These are phyloP conservation scores for Hemisphaericaspora subhashii DNA, from an alignment of 1,139 yeast species.

Conservation along the genomic window DNA sequence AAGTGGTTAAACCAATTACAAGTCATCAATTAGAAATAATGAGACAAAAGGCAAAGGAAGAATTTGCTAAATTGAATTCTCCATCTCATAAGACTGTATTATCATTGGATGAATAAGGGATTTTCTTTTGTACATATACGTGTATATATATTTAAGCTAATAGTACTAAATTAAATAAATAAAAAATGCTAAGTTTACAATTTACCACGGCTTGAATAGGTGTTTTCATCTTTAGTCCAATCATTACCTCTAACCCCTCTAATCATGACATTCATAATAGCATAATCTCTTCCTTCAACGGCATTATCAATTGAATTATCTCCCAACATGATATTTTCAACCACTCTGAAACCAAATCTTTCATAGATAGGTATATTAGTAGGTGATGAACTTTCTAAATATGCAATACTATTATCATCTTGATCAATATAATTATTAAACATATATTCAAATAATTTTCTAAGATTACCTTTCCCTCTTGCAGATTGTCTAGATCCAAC, in stretches of 20 bases:
- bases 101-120: slow-evolving; percentile 54
- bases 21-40: slow-evolving; percentile 54
- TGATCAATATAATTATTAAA: slow-evolving; percentile 52
- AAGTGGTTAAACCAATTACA: slow-evolving; percentile 72
- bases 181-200: too few relatives aligned
- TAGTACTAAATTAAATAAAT: too few relatives aligned
- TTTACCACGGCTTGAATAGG: slow-evolving; percentile 15
- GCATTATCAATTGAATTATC: slow-evolving; percentile 28
- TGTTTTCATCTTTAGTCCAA: slow-evolving; percentile 30
- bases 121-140: not conserved
- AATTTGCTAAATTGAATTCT: slow-evolving; percentile 38
- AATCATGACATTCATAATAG: slow-evolving; percentile 60
- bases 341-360: slow-evolving; percentile 54
- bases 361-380: slow-evolving; percentile 58
- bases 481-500: slow-evolving; percentile 59
- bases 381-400: slow-evolving; percentile 59
- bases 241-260: slow-evolving; percentile 46
- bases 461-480: slow-evolving; percentile 67
- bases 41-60: slow-evolving; percentile 39
- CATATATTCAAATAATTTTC: slow-evolving; percentile 58
- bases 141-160: slow-evolving; percentile 5
- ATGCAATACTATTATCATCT: slow-evolving; percentile 40
- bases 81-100: slow-evolving; percentile 67
- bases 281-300: slow-evolving; percentile 47
- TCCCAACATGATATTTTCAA: slow-evolving; percentile 52